A percentile compares a stretch with the other conserved stretches of the same genome.
Evolutionary conservation across 129 eudicot species (phyloP).

Genomic region (Saussurea involucrata): DNA sequence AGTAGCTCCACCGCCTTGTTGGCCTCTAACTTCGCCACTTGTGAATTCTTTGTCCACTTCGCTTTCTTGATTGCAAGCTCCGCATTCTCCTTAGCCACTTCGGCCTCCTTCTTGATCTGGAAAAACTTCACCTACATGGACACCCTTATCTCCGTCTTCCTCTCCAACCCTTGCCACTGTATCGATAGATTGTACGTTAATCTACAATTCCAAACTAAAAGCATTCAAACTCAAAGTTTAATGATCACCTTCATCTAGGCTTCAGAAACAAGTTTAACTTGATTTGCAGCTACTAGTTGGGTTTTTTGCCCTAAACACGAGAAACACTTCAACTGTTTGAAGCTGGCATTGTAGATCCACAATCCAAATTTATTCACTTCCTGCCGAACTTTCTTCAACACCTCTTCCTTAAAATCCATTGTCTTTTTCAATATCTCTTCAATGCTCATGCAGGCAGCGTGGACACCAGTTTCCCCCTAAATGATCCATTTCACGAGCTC

Average conservation of each 20-base stretch:
- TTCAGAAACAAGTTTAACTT: constrained; percentile 55
- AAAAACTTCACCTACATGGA: constrained; percentile 29
- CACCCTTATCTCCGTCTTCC: constrained; percentile 32
- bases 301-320: constrained; percentile 58
- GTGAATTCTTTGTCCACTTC: constrained; percentile 24
- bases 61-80: constrained; percentile 36
- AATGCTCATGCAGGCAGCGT: constrained; percentile 68
- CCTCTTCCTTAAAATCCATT: constrained; percentile 48
- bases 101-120: constrained; percentile 33
- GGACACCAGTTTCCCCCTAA: constrained; percentile 66
- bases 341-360: constrained; percentile 50
- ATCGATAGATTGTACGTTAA: constrained; percentile 1
- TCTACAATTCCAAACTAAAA: background rate
- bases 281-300: constrained; percentile 58
- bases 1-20: too few species aligned
- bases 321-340: constrained; percentile 56
- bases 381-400: constrained; percentile 44
- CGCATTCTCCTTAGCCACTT: constrained; percentile 33
- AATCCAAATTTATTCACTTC: constrained; percentile 57
- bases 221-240: background rate
- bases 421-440: constrained; percentile 50
- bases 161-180: constrained; percentile 29
- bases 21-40: constrained; percentile 34
- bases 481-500: constrained; percentile 60
- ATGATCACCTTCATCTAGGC: constrained; percentile 34